Evolutionary conservation across 2,329 filamentous ascomycete species (phyloP), one percentile per base, ranked within the genome.

Genomic region (Cadophora sp.): DNA sequence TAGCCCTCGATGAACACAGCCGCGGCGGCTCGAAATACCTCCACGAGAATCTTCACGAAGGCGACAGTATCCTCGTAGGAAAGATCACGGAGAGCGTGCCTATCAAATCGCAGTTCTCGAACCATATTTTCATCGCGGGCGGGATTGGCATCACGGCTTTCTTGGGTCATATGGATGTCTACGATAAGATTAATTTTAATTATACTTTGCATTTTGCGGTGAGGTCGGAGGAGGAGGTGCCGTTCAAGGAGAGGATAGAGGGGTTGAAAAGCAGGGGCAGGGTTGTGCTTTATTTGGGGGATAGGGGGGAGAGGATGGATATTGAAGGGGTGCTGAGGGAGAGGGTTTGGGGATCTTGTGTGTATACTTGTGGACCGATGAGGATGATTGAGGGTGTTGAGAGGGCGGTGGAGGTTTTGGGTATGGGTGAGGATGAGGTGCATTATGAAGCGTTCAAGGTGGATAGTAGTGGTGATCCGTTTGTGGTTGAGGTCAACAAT

Each of bases 81-180:
- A 80, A 81, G 39, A 81, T 89, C 36, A 86, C 83, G 0, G 74
- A 78, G 0, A 84, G 82, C 50, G 81, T 88, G 27, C 81, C 81
- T 1, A 76, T 82, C 1, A 79, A 79, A 0, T 73, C 66, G 2
- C 78, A 81, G 0, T 85, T 85, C 8, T 86, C 85, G 69, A 58
- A 58, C 13, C 55, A 58, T 69, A 80, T 91, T 47, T 86, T 90
- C 72, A 84, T 91, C 36, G 87, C 83, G 0, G 89, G 86, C 11
- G 89, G 89, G 0, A 87, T 91, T 36, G 89, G 89, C 0, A 84
- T 91, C 68, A 91, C 89, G 1, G 89, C 89, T 0, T 91, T 91
- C 69, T 73, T 91, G 9, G 72, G 79, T 0, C 78, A 87, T 27
- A 73, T 86, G 3, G 77, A 83, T 59, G 62, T 36, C 0, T 81